Base-by-base conservation (phyloP, 2,329 filamentous ascomycete species). In the Aureobasidium vineae region DNA sequence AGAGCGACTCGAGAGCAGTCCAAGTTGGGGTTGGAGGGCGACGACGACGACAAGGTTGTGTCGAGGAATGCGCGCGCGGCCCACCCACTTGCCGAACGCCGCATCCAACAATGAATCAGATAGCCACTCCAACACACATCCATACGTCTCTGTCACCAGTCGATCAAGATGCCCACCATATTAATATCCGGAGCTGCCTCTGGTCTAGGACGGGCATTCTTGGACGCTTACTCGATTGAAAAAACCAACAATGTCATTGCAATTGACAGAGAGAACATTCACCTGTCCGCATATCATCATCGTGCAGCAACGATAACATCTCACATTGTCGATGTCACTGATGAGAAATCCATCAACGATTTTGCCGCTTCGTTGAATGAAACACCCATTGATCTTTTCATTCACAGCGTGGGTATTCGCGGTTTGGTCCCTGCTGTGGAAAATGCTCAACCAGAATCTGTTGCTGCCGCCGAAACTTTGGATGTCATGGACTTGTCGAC, bases 341-440 rank as follows among this genome's bases (percentile, higher is more conserved):
- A 69, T 33, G 70, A 73, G 50, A 31, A 36, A 0, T 71, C 73
- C 13, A 69, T 77, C 54, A 38, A 66, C n/a, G 8, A 56, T 15
- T 68, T 77, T n/a, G 66, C 68, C 1, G 33, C 64, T 3, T 1
- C 40, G 1, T 28, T 78, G 8, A 36, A 67, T 13, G 65, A 53
- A 21, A 68, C 43, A 1, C 73, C 73, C 0, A 75, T 82, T 49
- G 71, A 76, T 59, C 71, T 81, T 0, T 47, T 82, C 11, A 73
- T 82, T 47, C 80, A 83, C 73, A 76, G 74, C 66, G 79, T 79
- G 7, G 80, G 80, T 6, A 73, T 81, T 52, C 75, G 80, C 7
- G 80, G 80, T 7, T 75, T 82, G 1, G 79, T 81, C 0, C 73
- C 75, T 0, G 33, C 59, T 0, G 67, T 77, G 7, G 70, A 72